Evolutionary conservation across 1,139 yeast genomes (phyloP).

Genomic region (Blastobotrys ciferrii): DNA sequence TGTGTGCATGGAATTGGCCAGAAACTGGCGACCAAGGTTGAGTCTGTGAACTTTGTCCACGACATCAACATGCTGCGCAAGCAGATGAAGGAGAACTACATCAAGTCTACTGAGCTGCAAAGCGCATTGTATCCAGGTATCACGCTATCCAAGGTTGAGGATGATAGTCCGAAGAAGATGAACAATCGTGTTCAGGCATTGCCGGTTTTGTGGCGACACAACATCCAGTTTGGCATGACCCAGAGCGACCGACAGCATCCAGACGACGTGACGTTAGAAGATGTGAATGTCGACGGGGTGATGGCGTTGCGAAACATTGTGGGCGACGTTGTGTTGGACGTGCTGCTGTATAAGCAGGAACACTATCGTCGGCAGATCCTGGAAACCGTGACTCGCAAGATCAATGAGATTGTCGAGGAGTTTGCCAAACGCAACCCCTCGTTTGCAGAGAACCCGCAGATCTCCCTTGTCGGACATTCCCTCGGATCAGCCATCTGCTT

Average conservation of each 20-base stretch:
- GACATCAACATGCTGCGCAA: conserved; percentile 70
- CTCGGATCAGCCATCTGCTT: conserved; percentile 80
- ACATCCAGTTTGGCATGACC: conserved; percentile 27
- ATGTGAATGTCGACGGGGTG: conserved; percentile 76
- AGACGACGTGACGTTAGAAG: conserved; percentile 55
- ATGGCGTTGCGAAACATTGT: conserved; percentile 67
- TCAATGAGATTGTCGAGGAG: conserved; percentile 58
- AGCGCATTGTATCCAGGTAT: conserved; percentile 12
- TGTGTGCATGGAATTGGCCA: conserved; percentile 95
- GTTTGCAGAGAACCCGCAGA: conserved; percentile 54
- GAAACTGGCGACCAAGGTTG: conserved; percentile 67
- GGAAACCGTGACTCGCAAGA: conserved; percentile 55
- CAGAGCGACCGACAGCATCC: conserved; percentile 19
- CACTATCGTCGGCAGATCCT: conserved; percentile 59
- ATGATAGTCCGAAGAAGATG: conserved; percentile 33
- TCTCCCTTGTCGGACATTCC: conserved; percentile 84
- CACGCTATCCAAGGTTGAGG: conserved; percentile 26
- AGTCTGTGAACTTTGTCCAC: conserved; percentile 79
- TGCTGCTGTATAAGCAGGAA: conserved; percentile 77
- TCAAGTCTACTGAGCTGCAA: conserved; percentile 44
- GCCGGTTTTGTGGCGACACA: conserved; percentile 39
- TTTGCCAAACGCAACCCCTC: conserved; percentile 63
- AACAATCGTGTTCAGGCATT: conserved; percentile 65
- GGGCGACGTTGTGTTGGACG: conserved; percentile 83
- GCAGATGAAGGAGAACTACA: conserved; percentile 57